A percentile compares a stretch with the other conserved stretches of the same genome.
phyloP scores from a whole-genome alignment of 305 asterid genomes.

The Striga hermonthica region DNA sequence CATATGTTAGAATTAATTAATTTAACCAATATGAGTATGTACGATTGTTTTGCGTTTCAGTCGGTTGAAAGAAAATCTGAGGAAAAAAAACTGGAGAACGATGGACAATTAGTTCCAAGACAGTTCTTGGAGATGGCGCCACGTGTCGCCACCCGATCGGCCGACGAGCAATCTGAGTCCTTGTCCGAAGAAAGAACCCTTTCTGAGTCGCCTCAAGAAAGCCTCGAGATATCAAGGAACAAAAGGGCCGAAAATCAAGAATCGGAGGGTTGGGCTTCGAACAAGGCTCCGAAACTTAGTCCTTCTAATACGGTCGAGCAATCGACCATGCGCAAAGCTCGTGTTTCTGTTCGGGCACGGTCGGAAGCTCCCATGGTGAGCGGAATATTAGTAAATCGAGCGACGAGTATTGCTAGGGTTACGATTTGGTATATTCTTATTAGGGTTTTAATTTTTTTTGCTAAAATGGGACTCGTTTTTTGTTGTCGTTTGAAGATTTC shows the following conservation, averaged over 20 bases:
- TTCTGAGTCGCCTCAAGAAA: slow-evolving; percentile 36
- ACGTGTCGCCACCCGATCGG: slow-evolving; percentile 4
- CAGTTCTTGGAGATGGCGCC: slow-evolving; percentile 37
- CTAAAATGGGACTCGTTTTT: background rate
- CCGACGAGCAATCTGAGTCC: slow-evolving; percentile 35
- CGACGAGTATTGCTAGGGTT: background rate
- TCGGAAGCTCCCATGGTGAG: slow-evolving; percentile 74
- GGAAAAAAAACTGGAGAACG: slow-evolving; percentile 37
- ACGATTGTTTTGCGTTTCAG: slow-evolving; percentile 26
- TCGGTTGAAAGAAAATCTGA: slow-evolving; percentile 32
- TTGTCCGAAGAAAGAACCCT: slow-evolving; percentile 42
- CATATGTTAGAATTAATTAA: background rate
- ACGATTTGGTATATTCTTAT: background rate
- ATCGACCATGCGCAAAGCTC: slow-evolving; percentile 69
- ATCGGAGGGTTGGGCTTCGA: slow-evolving; percentile 52
- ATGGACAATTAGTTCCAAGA: slow-evolving; percentile 41
- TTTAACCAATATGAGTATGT: background rate
- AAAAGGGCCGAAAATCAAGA: slow-evolving; percentile 47
- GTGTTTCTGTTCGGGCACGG: slow-evolving; percentile 84
- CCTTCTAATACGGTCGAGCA: slow-evolving; percentile 43
- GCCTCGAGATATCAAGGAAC: slow-evolving; percentile 28
- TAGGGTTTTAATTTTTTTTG: background rate
- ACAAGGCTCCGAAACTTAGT: slow-evolving; percentile 45
- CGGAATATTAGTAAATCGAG: background rate
- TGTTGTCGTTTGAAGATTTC: slow-evolving; percentile 36